phyloP scores from a whole-genome alignment of 768 basidiomycete species.

The Sporobolomyces pararoseus region DNA sequence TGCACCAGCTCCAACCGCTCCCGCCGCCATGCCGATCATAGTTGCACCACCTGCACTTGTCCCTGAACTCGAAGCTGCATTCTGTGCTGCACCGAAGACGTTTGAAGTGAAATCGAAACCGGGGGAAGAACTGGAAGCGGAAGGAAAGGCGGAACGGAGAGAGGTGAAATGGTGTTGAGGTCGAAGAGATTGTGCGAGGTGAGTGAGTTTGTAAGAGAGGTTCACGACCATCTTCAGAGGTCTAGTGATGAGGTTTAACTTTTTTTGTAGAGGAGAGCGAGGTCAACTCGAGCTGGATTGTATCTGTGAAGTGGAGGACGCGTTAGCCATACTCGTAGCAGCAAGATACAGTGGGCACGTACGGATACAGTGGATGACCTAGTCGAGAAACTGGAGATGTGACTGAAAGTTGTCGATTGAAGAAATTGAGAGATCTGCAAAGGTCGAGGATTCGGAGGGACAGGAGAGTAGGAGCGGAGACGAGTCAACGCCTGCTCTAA shows the following conservation, averaged over 20 bases:
- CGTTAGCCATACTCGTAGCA: no score
- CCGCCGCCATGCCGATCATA: slow-evolving; percentile 38
- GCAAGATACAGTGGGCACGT: no score
- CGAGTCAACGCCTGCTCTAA: slow-evolving; percentile 28
- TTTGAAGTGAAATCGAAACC: slow-evolving; percentile 28
- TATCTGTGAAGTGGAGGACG: not conserved
- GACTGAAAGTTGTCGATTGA: not conserved
- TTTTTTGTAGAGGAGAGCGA: not conserved
- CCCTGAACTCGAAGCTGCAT: slow-evolving; percentile 5
- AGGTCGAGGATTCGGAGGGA: not conserved
- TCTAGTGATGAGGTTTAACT: no score
- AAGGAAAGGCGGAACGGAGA: slow-evolving; percentile 37
- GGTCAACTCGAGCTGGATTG: not conserved
- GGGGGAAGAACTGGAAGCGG: slow-evolving; percentile 20
- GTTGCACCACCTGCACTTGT: slow-evolving; percentile 27
- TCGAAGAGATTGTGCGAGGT: slow-evolving; percentile 39
- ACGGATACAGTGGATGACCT: no score
- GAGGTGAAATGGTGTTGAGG: slow-evolving; percentile 29
- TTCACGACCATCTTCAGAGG: slow-evolving; percentile 33
- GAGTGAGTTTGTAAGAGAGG: slow-evolving; percentile 39
- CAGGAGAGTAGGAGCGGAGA: slow-evolving; percentile 22
- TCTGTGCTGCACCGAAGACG: slow-evolving; percentile 29
- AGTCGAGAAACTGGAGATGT: not conserved
- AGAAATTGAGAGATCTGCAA: not conserved
- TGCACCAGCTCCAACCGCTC: slow-evolving; percentile 11